Percentiles rank a stretch among this genome's conserved stretches.
phyloP scores from a whole-genome alignment of 257 asterid species.

The Nicotiana attenuata region DNA sequence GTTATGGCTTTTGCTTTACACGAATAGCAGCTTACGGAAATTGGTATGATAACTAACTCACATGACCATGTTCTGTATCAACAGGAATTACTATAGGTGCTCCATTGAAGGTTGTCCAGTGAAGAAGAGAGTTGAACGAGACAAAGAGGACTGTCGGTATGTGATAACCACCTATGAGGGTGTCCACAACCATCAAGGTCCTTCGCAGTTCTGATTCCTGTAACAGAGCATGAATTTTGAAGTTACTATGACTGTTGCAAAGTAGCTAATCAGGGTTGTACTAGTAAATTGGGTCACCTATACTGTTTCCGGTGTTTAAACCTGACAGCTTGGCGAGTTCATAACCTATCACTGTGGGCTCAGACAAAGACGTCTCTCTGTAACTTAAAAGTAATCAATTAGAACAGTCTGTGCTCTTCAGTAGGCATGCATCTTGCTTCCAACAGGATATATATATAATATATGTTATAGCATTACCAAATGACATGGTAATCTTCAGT shows the following conservation, averaged over 20 bases:
- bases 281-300: neutral
- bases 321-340: neutral
- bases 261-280: neutral
- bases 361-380: neutral
- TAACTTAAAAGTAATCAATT: neutral
- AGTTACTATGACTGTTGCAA: neutral
- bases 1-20: neutral
- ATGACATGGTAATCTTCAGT: neutral
- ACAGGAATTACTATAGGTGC: slow-evolving; percentile 88
- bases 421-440: neutral
- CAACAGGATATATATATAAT: neutral
- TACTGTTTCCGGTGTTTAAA: neutral
- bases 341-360: neutral
- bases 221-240: neutral
- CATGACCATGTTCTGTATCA: neutral
- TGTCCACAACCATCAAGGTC: slow-evolving; percentile 76
- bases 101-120: slow-evolving; percentile 77
- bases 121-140: slow-evolving; percentile 89
- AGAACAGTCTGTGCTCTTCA: neutral
- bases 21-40: neutral
- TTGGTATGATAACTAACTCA: neutral
- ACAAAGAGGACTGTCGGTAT: slow-evolving; percentile 65
- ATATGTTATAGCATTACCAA: neutral
- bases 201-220: slow-evolving; percentile 31
- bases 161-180: slow-evolving; percentile 88